Base-by-base conservation (phyloP, 2,329 filamentous ascomycete species). In the Arthrinium puccinioides region DNA sequence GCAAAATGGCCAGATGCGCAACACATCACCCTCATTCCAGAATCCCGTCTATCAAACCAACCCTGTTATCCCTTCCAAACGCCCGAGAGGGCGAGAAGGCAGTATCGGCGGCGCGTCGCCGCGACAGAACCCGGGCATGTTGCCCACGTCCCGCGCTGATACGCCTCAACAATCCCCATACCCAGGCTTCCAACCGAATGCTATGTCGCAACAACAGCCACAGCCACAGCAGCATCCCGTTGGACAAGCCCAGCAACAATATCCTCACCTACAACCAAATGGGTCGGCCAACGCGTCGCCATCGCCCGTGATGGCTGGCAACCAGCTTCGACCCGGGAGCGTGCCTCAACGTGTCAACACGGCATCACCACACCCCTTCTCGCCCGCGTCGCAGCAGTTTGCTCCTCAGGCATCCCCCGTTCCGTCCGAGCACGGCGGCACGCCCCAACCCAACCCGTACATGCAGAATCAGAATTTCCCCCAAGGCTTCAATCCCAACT, bases 361-460 rank as follows among this genome's bases (percentile, higher is more conserved):
- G 31, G 84, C 87, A 29, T 97, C 92, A 21, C 90, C 92, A 4
- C 90, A 92, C 60, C 87, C 87, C 1, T 95, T 94, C 58, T 89
- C 85, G 2, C 84, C 85, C 13, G 80, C 81, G 40, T 73, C 76
- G 21, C 82, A 84, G 49, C 83, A 84, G 53, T 85, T 87, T 51
- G 74, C 70, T 25, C 63, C 74, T 13, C 84, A 89, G 53, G 74
- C 82, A 42, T 92, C 87, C 3, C 85, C 87, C 9, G 77, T 83
- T 13, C 79, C 84, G 5, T 83, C 84, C 18, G 85, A 92, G 44
- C 82, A 87, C 49, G 73, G 70, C 20, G 78, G 79, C 39, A 88
- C 84, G 8, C 83, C 85, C 0, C 85, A 89, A 54, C 84, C 80
- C 28, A 79, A 73, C 45, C 70, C 74, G n/a, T 87, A 79, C 49